Conservation (phyloP, 2,329 filamentous ascomycete genomes). For the Colletotrichum abscissum region DNA sequence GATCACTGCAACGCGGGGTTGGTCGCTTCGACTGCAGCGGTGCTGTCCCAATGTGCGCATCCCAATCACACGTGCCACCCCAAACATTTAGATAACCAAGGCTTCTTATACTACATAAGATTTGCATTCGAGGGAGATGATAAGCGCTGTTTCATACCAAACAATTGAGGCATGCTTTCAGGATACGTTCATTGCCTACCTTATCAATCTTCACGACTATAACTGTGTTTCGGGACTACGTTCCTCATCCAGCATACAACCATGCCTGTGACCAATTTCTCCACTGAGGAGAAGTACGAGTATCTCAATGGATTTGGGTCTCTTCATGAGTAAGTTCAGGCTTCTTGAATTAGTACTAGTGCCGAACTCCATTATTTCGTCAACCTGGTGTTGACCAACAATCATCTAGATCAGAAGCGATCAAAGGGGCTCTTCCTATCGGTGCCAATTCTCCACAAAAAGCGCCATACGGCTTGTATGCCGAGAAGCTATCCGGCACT, state of each 20-base stretch:
- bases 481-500: constrained; percentile 73
- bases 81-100: neutral
- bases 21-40: neutral
- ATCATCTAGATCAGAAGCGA: constrained; percentile 67
- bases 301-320: constrained; percentile 78
- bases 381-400: neutral
- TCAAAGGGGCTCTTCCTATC: constrained; percentile 73
- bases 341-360: neutral
- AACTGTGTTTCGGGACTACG: neutral
- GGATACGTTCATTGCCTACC: neutral
- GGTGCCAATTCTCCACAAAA: constrained; percentile 79
- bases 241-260: neutral
- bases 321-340: constrained; percentile 71
- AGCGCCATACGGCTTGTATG: constrained; percentile 74
- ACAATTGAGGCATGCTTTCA: neutral
- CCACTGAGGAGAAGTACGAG: constrained; percentile 60
- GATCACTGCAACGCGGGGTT: neutral
- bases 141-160: too few species aligned
- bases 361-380: neutral
- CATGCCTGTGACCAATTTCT: constrained; percentile 51
- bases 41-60: neutral
- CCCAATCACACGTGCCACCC: neutral
- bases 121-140: neutral
- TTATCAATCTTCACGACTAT: neutral
- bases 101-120: neutral